phyloP scores from a whole-genome alignment of 371 early-diverging fungal genomes.

The Mucor irregularis region DNA sequence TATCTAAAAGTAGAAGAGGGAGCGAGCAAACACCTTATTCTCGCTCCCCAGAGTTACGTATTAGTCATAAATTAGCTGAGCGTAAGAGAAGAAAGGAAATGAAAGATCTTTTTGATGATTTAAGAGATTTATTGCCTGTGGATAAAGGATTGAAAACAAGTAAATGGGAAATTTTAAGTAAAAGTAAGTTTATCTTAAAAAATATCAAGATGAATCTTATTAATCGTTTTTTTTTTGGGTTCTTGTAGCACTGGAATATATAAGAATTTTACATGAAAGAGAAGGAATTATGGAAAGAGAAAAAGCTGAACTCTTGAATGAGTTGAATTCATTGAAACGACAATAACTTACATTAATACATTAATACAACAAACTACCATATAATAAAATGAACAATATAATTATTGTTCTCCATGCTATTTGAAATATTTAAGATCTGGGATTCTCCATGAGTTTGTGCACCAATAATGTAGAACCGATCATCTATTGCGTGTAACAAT shows the following conservation, averaged over 20 bases:
- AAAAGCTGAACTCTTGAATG: constrained; percentile 18
- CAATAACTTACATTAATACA: too few relatives aligned
- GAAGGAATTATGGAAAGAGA: constrained; percentile 21
- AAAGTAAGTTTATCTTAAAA: constrained; percentile 44
- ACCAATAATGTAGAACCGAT: too few relatives aligned
- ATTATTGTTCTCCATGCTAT: too few relatives aligned
- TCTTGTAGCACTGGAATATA: constrained; percentile 28
- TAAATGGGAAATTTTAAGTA: constrained; percentile 80
- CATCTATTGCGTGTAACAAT: too few relatives aligned
- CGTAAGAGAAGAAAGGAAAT: constrained; percentile 77
- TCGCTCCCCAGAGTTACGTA: constrained; percentile 58
- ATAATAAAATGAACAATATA: too few relatives aligned
- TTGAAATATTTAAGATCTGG: too few relatives aligned
- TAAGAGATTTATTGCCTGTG: constrained; percentile 65
- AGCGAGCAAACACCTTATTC: constrained; percentile 54
- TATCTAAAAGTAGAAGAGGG: not conserved
- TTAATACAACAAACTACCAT: too few relatives aligned
- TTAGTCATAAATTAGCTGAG: constrained; percentile 78
- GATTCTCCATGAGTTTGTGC: too few relatives aligned
- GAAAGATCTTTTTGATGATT: constrained; percentile 80
- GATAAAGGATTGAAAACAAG: constrained; percentile 68
- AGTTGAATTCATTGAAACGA: constrained; percentile 15
- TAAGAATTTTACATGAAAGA: constrained; percentile 18
- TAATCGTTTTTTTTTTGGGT: not conserved
- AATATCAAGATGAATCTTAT: not conserved